A percentile compares a stretch with the other conserved stretches of the same genome.
phyloP scores from a whole-genome alignment of 768 basidiomycete genomes.

The Psilocybe cubensis region DNA sequence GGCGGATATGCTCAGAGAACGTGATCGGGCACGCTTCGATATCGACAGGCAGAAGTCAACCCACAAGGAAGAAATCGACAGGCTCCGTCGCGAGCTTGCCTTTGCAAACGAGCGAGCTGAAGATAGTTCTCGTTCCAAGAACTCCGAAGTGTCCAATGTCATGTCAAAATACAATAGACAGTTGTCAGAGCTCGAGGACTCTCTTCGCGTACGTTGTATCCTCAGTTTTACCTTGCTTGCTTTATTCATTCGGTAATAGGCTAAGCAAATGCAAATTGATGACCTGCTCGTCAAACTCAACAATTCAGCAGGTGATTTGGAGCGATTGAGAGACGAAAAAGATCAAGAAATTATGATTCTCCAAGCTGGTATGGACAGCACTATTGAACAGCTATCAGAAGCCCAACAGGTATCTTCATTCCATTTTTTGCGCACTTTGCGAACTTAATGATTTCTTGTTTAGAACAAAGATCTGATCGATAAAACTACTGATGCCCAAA shows the following conservation, averaged over 20 bases:
- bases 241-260: slow-evolving; percentile 44
- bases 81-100: slow-evolving; percentile 86
- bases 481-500: slow-evolving; percentile 94
- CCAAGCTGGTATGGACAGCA: slow-evolving; percentile 94
- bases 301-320: slow-evolving; percentile 72
- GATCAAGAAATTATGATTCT: slow-evolving; percentile 96
- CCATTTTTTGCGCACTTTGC: slow-evolving; percentile 10
- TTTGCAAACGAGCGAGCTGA: slow-evolving; percentile 99
- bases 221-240: background rate
- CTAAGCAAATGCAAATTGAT: slow-evolving; percentile 97
- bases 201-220: slow-evolving; percentile 68
- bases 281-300: slow-evolving; percentile 86
- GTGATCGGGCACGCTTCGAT: slow-evolving; percentile 95
- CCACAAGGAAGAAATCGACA: slow-evolving; percentile 94
- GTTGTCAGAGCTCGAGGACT: slow-evolving; percentile 94
- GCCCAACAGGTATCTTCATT: slow-evolving; percentile 69
- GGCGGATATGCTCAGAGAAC: slow-evolving; percentile 98
- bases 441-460: too few species aligned
- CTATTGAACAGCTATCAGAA: slow-evolving; percentile 86
- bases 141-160: slow-evolving; percentile 87
- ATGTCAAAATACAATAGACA: slow-evolving; percentile 96
- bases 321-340: slow-evolving; percentile 89
- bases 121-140: slow-evolving; percentile 89
- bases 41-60: slow-evolving; percentile 91
- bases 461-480: slow-evolving; percentile 85